Evolutionary conservation across 345 rosid genomes (phyloP), one percentile per base, ranked within the genome.

Genomic region (Dovyalis caffra): DNA sequence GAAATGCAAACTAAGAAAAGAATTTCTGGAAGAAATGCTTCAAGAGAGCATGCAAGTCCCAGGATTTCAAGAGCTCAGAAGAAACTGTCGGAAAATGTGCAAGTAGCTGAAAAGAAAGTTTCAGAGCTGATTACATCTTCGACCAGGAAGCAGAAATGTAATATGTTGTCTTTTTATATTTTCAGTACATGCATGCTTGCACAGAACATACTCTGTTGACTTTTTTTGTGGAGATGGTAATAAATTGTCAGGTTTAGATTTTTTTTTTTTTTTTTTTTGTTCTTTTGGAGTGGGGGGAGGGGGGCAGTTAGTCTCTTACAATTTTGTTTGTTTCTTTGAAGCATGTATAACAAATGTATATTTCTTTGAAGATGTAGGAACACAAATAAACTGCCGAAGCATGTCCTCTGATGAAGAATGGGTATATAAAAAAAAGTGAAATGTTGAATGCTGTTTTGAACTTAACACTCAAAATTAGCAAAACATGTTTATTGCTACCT

Each of bases 1-100:
- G 76, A 79, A 79, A 91, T 91, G 96, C 92, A 85, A 84, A 88
- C 85, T 56, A 87, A 78, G 87, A 88, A 87, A 83, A 85, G 82
- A 67, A 70, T 75, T 69, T 75, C 84, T 32, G 88, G 88, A 74
- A 85, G 92, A 83, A 87, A 72, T 66, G 79, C 82, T 79, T 82
- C 86, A 21, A 77, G 78, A 79, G 89, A 86, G 77, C 80, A 64
- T 45, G 79, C 81, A 47, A 83, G 76, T 86, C 80, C 91, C 16
- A 84, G 80, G 77, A 78, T 82, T 76, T 79, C 87, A 53, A 88
- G 88, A 82, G 63, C 87, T 76, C 88, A 80, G 69, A 89, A 82
- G 85, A 85, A 79, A 75, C 74, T 32, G 49, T 65, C 85, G 56
- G 96, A 89, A 73, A 88, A 82, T 77, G 86, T 76, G 12, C 85